phyloP scores from a whole-genome alignment of 2,329 filamentous ascomycete species.

The Microdochium nivale region DNA sequence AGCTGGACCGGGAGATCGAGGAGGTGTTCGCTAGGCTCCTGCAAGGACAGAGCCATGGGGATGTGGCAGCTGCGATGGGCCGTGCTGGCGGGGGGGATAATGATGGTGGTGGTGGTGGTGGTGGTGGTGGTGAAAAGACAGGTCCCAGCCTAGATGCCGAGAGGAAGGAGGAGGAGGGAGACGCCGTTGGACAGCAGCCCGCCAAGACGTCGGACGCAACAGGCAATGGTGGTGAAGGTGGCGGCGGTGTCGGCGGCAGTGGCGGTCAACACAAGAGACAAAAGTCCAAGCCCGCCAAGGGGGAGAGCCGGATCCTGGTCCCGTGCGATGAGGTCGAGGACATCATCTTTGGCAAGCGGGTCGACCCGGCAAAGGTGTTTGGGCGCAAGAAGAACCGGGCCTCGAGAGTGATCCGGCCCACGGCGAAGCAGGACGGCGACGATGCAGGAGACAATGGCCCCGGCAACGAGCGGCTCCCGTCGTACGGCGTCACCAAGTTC shows the following conservation, averaged over 20 bases:
- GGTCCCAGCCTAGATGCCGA: too few species aligned
- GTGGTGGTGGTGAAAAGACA: neutral
- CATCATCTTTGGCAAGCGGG: slow-evolving; percentile 35
- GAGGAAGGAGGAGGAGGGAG: too few species aligned
- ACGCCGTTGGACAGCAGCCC: too few species aligned
- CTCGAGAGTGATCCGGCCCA: slow-evolving; percentile 17
- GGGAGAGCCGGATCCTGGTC: slow-evolving; percentile 40
- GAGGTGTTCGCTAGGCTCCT: slow-evolving; percentile 32
- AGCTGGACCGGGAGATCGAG: slow-evolving; percentile 43
- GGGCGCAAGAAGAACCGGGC: slow-evolving; percentile 36
- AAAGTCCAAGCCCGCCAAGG: slow-evolving; percentile 31
- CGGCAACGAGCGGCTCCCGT: neutral
- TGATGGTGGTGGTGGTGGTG: neutral
- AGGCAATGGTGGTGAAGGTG: neutral
- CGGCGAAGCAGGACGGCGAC: slow-evolving; percentile 1
- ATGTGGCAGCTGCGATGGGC: slow-evolving; percentile 1
- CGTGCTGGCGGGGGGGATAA: too few species aligned
- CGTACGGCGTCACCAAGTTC: slow-evolving; percentile 1
- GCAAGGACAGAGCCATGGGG: slow-evolving; percentile 6
- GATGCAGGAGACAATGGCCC: slow-evolving; percentile 1
- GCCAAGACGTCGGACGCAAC: too few species aligned
- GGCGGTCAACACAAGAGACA: slow-evolving; percentile 6
- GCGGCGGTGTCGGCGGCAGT: slow-evolving; percentile 17
- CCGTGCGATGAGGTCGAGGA: slow-evolving; percentile 40
- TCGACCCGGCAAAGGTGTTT: slow-evolving; percentile 34